phyloP scores from a whole-genome alignment of 371 early-diverging fungal species.

The Chytridium lagenaria region DNA sequence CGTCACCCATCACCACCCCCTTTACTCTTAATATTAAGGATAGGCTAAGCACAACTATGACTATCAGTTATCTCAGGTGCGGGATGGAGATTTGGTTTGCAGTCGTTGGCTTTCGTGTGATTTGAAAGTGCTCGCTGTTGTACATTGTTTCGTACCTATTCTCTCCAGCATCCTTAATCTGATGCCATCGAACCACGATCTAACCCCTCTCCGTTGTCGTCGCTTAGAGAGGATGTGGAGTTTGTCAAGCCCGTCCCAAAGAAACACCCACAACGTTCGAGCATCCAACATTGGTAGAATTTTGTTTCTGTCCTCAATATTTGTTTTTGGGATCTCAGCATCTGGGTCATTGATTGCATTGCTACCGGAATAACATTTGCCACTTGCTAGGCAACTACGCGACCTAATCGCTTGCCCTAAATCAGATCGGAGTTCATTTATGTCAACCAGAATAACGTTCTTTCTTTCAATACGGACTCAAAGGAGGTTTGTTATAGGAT shows the following conservation, averaged over 20 bases:
- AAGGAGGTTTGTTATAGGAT: slow-evolving; percentile 49
- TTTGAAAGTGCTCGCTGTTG: too few relatives aligned
- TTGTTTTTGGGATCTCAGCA: too few relatives aligned
- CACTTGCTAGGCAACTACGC: slow-evolving; percentile 80
- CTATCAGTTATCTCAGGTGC: too few relatives aligned
- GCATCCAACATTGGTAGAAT: slow-evolving; percentile 62
- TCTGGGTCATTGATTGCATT: too few relatives aligned
- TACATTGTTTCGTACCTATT: not conserved
- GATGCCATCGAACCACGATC: too few relatives aligned
- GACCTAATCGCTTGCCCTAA: slow-evolving; percentile 82
- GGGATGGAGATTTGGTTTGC: too few relatives aligned
- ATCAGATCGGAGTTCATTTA: slow-evolving; percentile 62
- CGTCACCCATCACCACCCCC: too few relatives aligned
- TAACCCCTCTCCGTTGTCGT: too few relatives aligned
- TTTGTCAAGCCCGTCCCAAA: slow-evolving; percentile 47
- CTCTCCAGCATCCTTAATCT: not conserved
- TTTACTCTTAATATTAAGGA: too few relatives aligned
- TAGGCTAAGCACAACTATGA: too few relatives aligned
- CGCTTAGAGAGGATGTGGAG: slow-evolving; percentile 49
- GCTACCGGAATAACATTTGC: not conserved
- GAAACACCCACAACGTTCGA: slow-evolving; percentile 58
- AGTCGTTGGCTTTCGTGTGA: too few relatives aligned
- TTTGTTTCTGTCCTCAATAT: too few relatives aligned
- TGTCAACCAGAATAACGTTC: slow-evolving; percentile 67
- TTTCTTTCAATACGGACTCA: slow-evolving; percentile 67